Conservation (phyloP, 306 rosid genomes). For the Prunus armeniaca region DNA sequence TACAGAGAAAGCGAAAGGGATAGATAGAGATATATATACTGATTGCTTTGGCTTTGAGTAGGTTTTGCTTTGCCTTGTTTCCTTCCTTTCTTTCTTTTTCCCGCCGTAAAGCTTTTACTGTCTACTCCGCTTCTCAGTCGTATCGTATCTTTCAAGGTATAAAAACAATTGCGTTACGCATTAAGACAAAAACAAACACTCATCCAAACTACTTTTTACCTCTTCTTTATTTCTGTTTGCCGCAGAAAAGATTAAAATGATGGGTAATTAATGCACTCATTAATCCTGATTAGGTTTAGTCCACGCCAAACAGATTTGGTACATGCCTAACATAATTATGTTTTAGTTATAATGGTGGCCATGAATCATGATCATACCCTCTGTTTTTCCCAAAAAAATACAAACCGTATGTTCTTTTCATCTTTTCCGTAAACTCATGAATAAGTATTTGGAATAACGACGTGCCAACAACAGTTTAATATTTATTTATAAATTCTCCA, state of each 20-base stretch:
- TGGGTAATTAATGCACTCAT: not conserved
- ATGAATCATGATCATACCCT: not conserved
- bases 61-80: conserved; percentile 26
- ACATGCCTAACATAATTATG: conserved; percentile 32
- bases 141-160: conserved; percentile 23
- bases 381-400: too few species aligned
- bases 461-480: too few species aligned
- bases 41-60: conserved; percentile 25
- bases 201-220: too few species aligned
- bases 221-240: too few species aligned
- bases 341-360: conserved; percentile 11
- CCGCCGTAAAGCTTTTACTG: conserved; percentile 37
- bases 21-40: not conserved
- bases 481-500: too few species aligned
- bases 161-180: not conserved
- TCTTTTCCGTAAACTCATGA: too few species aligned
- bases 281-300: not conserved
- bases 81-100: conserved; percentile 32
- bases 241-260: not conserved
- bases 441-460: too few species aligned
- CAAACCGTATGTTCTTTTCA: too few species aligned
- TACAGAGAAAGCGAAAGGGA: not conserved
- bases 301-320: conserved; percentile 28
- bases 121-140: conserved; percentile 11
- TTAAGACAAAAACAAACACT: not conserved